Evolutionary conservation across 345 rosid genomes (phyloP).

Genomic region (Linum tenue): DNA sequence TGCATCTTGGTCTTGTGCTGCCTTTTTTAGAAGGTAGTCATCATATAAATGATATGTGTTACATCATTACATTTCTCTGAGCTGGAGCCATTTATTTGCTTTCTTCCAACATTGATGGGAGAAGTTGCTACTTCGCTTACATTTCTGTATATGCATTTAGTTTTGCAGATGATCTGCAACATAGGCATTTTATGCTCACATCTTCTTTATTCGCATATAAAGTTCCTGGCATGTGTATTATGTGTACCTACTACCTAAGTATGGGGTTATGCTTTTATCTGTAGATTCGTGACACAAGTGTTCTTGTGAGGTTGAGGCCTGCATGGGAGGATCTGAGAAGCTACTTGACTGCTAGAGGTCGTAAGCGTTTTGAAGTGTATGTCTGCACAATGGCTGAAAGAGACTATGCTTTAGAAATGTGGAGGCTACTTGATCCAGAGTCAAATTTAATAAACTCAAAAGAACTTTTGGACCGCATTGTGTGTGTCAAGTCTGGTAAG

Average conservation of each 20-base stretch:
- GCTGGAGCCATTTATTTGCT: neutral
- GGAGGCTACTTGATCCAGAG: slow-evolving; percentile 99
- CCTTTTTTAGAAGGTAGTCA: neutral
- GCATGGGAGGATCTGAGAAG: slow-evolving; percentile 94
- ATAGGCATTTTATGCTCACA: neutral
- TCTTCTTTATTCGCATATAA: slow-evolving; percentile 5
- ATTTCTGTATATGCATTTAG: neutral
- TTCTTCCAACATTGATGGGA: neutral
- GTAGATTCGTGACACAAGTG: slow-evolving; percentile 97
- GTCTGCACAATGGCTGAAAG: slow-evolving; percentile 99
- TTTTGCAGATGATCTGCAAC: slow-evolving; percentile 2
- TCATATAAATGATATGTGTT: too few species aligned
- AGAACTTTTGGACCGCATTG: slow-evolving; percentile 73
- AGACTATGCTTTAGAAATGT: slow-evolving; percentile 98
- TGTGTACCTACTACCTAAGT: neutral
- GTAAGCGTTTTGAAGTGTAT: slow-evolving; percentile 98
- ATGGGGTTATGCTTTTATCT: neutral
- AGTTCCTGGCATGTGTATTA: slow-evolving; percentile 5
- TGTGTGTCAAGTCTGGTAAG: slow-evolving; percentile 93
- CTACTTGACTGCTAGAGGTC: slow-evolving; percentile 91
- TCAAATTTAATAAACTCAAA: slow-evolving; percentile 71
- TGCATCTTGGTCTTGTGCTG: neutral
- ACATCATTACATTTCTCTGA: neutral
- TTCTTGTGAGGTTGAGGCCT: slow-evolving; percentile 97
- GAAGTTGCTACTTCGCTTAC: neutral